Base-by-base conservation (phyloP, 2,329 filamentous ascomycete species). In the Grosmannia huntii region DNA sequence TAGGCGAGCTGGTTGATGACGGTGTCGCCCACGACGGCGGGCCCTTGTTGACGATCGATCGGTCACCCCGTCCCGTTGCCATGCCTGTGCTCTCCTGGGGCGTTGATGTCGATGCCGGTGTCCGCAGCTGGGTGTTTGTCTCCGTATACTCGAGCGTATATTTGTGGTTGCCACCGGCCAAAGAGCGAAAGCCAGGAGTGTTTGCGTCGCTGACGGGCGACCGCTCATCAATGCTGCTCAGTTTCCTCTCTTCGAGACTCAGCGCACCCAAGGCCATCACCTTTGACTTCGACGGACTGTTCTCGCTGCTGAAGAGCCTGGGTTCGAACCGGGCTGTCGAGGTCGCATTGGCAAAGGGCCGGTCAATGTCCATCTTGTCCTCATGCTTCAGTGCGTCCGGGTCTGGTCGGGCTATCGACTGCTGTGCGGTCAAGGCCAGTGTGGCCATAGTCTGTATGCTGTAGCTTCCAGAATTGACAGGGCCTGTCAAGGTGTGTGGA, bases 211-310 rank as follows among this genome's bases (percentile, higher is more conserved):
- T 5, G 25, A n/a, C 6, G 7, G 48, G 48, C 12, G 48, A 28
- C 6, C 48, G 48, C 9, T 27, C 25, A 3, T 19, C 48, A 7
- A 25, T 9, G 14, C 25, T 19, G 9, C 62, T 63, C 28, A 10
- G 19, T 21, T 36, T 56, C 19, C 44, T 55, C 57, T 62, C 60
- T 1, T 56, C 25, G 11, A 60, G 56, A 25, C 31, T 60, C 41
- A 67, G 60, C 12, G 63, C 59, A 4, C 65, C 67, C 51, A 72
- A 60, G 4, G 69, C 69, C 44, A 71, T 60, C 23, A 65, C 65
- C 54, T 68, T 66, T 36, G 70, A 60, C 56, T 68, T 67, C n/a
- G 21, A 21, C 5, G 52, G 16, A 66, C 63, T 44, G 63, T 14
- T 54, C 38, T 53, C 52, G 4, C 23, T 7, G 49, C 49, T 31